Evolutionary conservation across 345 rosid species (phyloP), one percentile per base, ranked within the genome.

Genomic region (Xanthoceras sorbifolium): DNA sequence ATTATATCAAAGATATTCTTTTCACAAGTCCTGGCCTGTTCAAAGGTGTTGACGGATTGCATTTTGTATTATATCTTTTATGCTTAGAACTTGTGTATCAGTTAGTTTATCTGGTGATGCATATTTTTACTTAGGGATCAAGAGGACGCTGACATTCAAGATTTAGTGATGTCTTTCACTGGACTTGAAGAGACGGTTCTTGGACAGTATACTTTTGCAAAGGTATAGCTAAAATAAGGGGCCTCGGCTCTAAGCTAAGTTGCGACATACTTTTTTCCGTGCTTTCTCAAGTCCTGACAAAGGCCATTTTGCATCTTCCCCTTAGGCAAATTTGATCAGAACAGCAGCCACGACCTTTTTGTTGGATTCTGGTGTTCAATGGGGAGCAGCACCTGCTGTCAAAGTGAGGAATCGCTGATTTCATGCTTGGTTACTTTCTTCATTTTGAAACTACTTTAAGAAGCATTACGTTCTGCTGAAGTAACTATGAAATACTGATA

Each of bases 331-430:
- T 84, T 82, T 92, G 84, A 92, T 95, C 77, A 90, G 98, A 84
- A 84, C 92, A 81, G 96, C 98, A 69, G 98, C 93, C 71, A 85
- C 83, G 32, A 84, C 85, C 79, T 95, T 90, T 85, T 86, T 93
- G 81, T 82, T 95, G 77, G 91, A 91, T 81, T 90, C 99, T 75
- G 97, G 98, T 81, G 80, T 93, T 44, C 98, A 92, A 31, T 93
- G 98, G 99, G 98, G 99, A 86, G 81, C 98, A 34, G 92, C 95
- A 17, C 92, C 98, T 82, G 86, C 88, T 76, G 98, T 96, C 60
- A 93, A 92, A 88, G 99, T 95, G 81, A 87, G 89, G 65, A 81
- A 64, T 34, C 64, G 28, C 1, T 59, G 54, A 67, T 69, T 73
- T 60, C 60, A 17, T 70, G 15, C 6, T 54, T 68, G 67, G 55